phyloP scores from a whole-genome alignment of 169 alveolate genomes.

The Cryptosporidium ubiquitum region DNA sequence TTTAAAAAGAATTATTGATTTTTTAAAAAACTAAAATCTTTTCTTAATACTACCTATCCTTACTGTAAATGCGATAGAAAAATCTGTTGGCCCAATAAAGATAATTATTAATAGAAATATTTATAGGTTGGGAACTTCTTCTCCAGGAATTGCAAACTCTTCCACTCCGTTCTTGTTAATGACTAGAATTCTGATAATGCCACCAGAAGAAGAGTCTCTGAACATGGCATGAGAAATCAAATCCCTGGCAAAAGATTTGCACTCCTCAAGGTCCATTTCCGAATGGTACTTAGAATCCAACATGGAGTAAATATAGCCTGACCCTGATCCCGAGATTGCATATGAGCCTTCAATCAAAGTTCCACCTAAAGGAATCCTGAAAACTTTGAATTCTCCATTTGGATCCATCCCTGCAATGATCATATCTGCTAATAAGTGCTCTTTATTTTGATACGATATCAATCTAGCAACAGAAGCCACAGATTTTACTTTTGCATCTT shows the following conservation, averaged over 20 bases:
- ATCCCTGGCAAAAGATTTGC: conserved; percentile 82
- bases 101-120: background rate
- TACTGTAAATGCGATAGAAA: background rate
- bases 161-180: conserved; percentile 38
- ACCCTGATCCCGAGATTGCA: conserved; percentile 93
- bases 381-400: conserved; percentile 85
- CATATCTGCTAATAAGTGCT: conserved; percentile 86
- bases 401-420: conserved; percentile 92
- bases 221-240: conserved; percentile 89
- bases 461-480: conserved; percentile 84
- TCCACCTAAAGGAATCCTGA: conserved; percentile 91
- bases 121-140: conserved; percentile 70
- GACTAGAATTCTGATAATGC: conserved; percentile 85
- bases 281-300: conserved; percentile 86
- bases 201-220: conserved; percentile 93
- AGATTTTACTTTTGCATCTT: conserved; percentile 77
- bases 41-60: background rate
- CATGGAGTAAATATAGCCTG: conserved; percentile 89
- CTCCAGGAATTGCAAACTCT: conserved; percentile 60
- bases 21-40: background rate
- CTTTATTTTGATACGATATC: conserved; percentile 86
- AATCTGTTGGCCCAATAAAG: background rate
- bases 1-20: background rate
- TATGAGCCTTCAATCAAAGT: conserved; percentile 83
- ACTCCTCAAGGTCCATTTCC: conserved; percentile 89